Conservation (phyloP, 257 asterid genomes). For the Solanum clarkiae region DNA sequence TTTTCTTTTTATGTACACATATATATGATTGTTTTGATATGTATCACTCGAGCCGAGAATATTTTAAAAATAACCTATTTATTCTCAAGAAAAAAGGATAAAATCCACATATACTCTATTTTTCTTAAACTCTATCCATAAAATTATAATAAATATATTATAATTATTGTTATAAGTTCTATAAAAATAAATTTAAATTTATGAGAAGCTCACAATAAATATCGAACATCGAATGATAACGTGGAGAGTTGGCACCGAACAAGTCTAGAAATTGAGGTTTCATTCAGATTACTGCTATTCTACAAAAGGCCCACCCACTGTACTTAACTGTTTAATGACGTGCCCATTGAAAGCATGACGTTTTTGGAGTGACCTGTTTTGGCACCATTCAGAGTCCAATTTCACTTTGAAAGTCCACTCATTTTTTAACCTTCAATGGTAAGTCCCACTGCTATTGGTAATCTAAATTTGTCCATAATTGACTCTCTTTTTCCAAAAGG, state of each 20-base stretch:
- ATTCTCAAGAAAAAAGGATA: not conserved
- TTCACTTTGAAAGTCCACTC: not conserved
- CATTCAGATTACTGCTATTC: not conserved
- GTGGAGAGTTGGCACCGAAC: not conserved
- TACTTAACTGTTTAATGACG: conserved; percentile 11
- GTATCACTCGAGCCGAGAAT: too few relatives aligned
- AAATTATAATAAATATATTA: not conserved
- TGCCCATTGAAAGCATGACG: not conserved
- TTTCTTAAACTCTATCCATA: too few relatives aligned
- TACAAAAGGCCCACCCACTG: not conserved
- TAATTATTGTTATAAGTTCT: not conserved
- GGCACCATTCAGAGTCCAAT: not conserved
- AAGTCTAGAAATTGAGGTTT: not conserved
- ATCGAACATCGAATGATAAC: not conserved
- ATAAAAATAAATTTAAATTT: not conserved
- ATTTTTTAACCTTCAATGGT: not conserved
- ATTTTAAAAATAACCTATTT: not conserved
- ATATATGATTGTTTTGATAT: too few relatives aligned
- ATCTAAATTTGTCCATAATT: not conserved
- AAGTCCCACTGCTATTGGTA: not conserved
- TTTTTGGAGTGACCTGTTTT: conserved; percentile 14
- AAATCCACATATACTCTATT: not conserved
- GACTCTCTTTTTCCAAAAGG: not conserved
- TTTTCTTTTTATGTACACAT: too few relatives aligned
- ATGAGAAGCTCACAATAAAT: accelerated